Evolutionary conservation across 2,329 filamentous ascomycete genomes (phyloP).

Genomic region (Chaetothyriales sp.): DNA sequence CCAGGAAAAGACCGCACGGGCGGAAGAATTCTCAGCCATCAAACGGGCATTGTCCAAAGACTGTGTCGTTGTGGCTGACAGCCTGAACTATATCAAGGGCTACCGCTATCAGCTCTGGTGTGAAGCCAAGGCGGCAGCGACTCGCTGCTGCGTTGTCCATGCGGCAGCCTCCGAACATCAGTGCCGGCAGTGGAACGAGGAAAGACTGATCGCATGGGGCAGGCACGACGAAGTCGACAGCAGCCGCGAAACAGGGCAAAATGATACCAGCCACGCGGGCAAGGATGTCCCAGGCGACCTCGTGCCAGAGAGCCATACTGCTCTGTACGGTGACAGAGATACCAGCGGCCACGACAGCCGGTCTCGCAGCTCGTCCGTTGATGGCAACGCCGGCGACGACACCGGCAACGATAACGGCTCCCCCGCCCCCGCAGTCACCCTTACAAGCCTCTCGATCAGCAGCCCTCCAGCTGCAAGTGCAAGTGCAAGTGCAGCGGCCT

Average conservation of each 20-base stretch:
- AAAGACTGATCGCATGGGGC: constrained; percentile 10
- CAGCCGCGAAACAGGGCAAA: neutral
- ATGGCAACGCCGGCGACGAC: constrained; percentile 2
- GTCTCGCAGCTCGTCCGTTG: constrained; percentile 10
- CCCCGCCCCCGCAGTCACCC: constrained; percentile 9
- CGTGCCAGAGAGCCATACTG: constrained; percentile 17
- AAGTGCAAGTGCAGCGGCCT: neutral
- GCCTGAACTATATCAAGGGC: constrained; percentile 54
- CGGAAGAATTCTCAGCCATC: constrained; percentile 45
- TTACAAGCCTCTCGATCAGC: neutral
- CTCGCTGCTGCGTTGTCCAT: constrained; percentile 45
- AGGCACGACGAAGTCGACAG: neutral
- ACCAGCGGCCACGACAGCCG: neutral
- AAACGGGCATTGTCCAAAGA: constrained; percentile 43
- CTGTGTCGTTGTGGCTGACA: constrained; percentile 48
- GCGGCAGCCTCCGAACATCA: constrained; percentile 16
- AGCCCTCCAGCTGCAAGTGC: neutral
- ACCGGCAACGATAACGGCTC: constrained; percentile 12
- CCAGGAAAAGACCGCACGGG: constrained; percentile 47
- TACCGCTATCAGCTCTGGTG: constrained; percentile 54
- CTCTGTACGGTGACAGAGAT: constrained; percentile 16
- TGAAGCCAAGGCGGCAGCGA: constrained; percentile 48
- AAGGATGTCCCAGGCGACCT: constrained; percentile 13
- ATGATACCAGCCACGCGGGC: constrained; percentile 4
- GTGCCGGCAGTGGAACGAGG: constrained; percentile 15